Conservation (phyloP, 2,329 filamentous ascomycete genomes). For the Aureobasidium sp. region DNA sequence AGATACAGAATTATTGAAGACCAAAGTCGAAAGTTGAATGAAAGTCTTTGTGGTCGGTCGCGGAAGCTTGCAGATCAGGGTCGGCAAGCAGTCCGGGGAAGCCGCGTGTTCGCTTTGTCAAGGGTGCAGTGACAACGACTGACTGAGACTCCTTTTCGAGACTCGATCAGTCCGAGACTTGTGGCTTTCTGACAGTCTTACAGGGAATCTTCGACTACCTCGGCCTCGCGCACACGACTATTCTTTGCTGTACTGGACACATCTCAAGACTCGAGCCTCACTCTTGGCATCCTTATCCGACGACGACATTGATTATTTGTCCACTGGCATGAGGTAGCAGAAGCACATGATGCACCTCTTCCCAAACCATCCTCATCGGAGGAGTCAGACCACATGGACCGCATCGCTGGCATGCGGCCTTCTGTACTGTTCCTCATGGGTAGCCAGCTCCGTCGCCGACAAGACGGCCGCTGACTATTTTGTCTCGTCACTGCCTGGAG, state of each 20-base stretch:
- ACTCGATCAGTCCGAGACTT: not conserved
- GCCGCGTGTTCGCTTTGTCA: conserved; percentile 11
- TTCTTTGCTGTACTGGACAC: not conserved
- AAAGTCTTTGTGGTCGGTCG: not conserved
- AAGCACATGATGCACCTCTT: conserved; percentile 6
- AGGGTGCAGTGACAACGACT: not conserved
- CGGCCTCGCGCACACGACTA: not conserved
- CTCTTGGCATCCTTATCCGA: conserved; percentile 4
- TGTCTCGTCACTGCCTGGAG: conserved; percentile 76
- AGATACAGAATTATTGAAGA: not conserved
- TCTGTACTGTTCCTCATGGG: conserved; percentile 16
- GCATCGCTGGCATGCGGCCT: conserved; percentile 11
- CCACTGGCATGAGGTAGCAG: conserved; percentile 8
- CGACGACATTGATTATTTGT: not conserved
- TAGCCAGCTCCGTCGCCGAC: conserved; percentile 29
- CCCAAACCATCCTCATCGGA: not conserved
- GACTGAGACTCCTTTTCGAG: not conserved
- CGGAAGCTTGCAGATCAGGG: not conserved
- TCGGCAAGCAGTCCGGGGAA: conserved; percentile 6
- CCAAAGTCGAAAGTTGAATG: not conserved
- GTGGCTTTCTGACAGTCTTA: not conserved
- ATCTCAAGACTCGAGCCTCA: not conserved
- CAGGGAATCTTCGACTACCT: not conserved
- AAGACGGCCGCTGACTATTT: conserved; percentile 80
- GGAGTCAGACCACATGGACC: not conserved